Percentiles rank a stretch among this genome's conserved stretches.
Conservation (phyloP, 2,329 filamentous ascomycete genomes). For the Fusarium dlaminii region DNA sequence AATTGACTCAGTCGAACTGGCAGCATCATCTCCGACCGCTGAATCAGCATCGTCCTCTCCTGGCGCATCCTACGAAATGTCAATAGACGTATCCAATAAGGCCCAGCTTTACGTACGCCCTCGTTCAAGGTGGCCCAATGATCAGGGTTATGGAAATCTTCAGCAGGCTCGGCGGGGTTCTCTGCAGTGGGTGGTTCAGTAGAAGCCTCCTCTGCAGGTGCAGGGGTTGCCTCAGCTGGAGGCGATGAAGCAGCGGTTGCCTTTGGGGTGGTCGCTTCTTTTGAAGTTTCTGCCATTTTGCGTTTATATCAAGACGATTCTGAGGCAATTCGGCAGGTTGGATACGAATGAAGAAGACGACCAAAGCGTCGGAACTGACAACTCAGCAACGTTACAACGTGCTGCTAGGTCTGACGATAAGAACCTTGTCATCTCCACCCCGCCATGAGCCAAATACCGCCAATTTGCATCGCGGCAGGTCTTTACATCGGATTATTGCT, state of each 20-base stretch:
- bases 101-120: not conserved
- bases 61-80: not conserved
- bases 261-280: rapidly evolving
- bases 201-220: not conserved
- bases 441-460: not conserved
- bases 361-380: not conserved
- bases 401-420: not conserved
- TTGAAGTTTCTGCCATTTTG: not conserved
- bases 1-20: constrained; percentile 37
- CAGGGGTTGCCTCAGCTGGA: not conserved
- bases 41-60: constrained; percentile 19
- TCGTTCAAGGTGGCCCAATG: constrained; percentile 9
- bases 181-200: not conserved
- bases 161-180: not conserved
- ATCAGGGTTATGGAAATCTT: constrained; percentile 5
- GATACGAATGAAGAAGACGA: no score
- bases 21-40: constrained; percentile 21
- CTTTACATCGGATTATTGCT: not conserved
- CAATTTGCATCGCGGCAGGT: not conserved
- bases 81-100: rapidly evolving
- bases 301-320: rapidly evolving
- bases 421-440: not conserved
- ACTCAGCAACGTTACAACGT: not conserved
- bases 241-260: not conserved
- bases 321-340: rapidly evolving